A percentile compares a stretch with the other conserved stretches of the same genome.
Evolutionary conservation across 225 moss, liverwort and hornwort species (phyloP).

Genomic region (Neckera pumila): DNA sequence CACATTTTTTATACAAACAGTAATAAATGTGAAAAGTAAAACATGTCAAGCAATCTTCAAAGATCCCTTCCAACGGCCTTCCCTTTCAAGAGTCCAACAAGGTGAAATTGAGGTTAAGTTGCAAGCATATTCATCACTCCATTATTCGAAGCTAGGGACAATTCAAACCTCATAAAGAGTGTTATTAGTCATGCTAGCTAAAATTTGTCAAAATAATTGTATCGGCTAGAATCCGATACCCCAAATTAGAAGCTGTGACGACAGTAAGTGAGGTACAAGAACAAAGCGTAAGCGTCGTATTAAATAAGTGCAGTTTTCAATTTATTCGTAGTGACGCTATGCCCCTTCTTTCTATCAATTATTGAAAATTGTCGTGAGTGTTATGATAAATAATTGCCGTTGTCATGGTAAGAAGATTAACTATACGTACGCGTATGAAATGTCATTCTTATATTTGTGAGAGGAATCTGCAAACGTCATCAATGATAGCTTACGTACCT

Average conservation of each 20-base stretch:
- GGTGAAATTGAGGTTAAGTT: background rate
- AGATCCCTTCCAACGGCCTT: background rate
- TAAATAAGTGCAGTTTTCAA: background rate
- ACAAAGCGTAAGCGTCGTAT: background rate
- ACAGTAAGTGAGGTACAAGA: background rate
- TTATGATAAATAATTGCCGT: background rate
- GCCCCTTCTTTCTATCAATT: background rate
- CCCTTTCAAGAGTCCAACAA: background rate
- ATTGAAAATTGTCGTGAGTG: background rate
- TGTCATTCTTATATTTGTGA: background rate
- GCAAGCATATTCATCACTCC: background rate
- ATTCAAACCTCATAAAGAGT: background rate
- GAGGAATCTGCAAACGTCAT: background rate
- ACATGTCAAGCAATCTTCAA: background rate
- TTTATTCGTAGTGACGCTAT: background rate
- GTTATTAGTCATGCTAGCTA: background rate
- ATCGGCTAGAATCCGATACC: background rate
- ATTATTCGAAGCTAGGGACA: background rate
- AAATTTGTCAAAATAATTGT: background rate
- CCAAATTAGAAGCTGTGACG: background rate
- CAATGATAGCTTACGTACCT: constrained; percentile 7
- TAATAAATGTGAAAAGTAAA: background rate
- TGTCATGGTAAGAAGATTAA: background rate
- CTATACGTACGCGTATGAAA: background rate
- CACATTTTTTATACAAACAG: background rate